Evolutionary conservation across 2,329 filamentous ascomycete species (phyloP).

Genomic region (Fusarium sororula): DNA sequence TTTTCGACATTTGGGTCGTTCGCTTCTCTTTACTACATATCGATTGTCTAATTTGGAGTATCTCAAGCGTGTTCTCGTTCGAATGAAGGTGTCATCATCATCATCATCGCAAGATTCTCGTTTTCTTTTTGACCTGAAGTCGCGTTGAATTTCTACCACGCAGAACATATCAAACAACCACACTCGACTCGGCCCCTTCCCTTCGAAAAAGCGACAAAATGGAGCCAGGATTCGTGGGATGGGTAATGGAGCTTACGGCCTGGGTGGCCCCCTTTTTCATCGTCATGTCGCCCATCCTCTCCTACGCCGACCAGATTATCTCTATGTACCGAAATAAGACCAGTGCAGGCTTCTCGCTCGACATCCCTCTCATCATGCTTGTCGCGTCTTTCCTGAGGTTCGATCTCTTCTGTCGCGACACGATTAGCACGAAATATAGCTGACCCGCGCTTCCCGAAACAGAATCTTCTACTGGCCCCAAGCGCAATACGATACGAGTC

Average conservation of each 20-base stretch:
- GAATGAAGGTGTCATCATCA: constrained; percentile 15
- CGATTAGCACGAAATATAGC: constrained; percentile 1
- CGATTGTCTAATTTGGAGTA: not conserved
- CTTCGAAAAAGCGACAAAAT: constrained; percentile 12
- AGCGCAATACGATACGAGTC: constrained; percentile 69
- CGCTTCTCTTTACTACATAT: not conserved
- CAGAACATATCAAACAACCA: not conserved
- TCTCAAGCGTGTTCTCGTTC: not conserved
- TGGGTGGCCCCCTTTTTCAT: constrained; percentile 71
- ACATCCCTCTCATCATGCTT: constrained; percentile 78
- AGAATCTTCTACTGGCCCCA: constrained; percentile 78
- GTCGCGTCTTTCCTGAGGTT: constrained; percentile 73
- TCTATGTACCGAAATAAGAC: constrained; percentile 72
- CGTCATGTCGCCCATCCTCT: constrained; percentile 69
- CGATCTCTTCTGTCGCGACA: constrained; percentile 19
- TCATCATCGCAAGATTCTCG: not conserved
- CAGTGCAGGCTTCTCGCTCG: constrained; percentile 74
- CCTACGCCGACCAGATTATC: constrained; percentile 72
- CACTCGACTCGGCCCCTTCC: not conserved
- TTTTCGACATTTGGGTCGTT: not conserved
- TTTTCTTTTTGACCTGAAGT: not conserved
- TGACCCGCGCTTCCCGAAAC: constrained; percentile 36
- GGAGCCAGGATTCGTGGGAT: constrained; percentile 28
- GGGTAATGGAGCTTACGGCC: constrained; percentile 53
- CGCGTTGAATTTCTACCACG: constrained; percentile 2